Conservation (phyloP, 2,329 filamentous ascomycete genomes). For the Bipolaris oryzae region DNA sequence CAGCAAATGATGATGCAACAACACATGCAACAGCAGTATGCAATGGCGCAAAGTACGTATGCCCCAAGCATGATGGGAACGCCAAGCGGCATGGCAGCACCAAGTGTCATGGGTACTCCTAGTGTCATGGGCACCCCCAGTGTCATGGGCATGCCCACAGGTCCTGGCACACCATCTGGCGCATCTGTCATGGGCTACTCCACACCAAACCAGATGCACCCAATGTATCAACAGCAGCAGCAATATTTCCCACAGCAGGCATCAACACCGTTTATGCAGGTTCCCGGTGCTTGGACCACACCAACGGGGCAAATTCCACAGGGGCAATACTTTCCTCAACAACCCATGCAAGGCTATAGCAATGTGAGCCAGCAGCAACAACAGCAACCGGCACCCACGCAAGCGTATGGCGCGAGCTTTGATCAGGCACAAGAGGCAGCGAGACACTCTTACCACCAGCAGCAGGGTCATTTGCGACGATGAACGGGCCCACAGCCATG, state of each 20-base stretch:
- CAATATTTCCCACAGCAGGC: constrained; percentile 39
- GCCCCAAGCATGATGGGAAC: constrained; percentile 35
- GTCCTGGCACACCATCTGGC: constrained; percentile 21
- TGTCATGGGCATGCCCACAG: constrained; percentile 25
- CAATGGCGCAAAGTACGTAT: constrained; percentile 32
- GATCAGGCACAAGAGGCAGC: constrained; percentile 15
- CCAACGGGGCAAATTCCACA: constrained; percentile 36
- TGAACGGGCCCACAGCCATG: neutral
- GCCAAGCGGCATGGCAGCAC: constrained; percentile 22
- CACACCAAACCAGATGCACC: constrained; percentile 34
- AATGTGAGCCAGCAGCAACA: constrained; percentile 14
- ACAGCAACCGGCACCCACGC: constrained; percentile 10
- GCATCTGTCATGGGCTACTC: constrained; percentile 37
- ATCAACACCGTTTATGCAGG: constrained; percentile 33
- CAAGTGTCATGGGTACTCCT: constrained; percentile 33
- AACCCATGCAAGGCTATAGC: constrained; percentile 34
- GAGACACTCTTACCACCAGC: constrained; percentile 8
- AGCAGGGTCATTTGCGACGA: constrained; percentile 11
- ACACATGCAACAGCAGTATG: constrained; percentile 35
- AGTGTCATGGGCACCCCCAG: constrained; percentile 25
- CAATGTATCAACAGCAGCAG: constrained; percentile 37
- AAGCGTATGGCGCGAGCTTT: constrained; percentile 15
- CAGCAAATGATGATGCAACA: constrained; percentile 38
- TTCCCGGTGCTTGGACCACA: constrained; percentile 37
- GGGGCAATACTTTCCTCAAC: constrained; percentile 35